Base-by-base conservation (phyloP, 208 protist genomes). In the Angomonas ambiguus region DNA sequence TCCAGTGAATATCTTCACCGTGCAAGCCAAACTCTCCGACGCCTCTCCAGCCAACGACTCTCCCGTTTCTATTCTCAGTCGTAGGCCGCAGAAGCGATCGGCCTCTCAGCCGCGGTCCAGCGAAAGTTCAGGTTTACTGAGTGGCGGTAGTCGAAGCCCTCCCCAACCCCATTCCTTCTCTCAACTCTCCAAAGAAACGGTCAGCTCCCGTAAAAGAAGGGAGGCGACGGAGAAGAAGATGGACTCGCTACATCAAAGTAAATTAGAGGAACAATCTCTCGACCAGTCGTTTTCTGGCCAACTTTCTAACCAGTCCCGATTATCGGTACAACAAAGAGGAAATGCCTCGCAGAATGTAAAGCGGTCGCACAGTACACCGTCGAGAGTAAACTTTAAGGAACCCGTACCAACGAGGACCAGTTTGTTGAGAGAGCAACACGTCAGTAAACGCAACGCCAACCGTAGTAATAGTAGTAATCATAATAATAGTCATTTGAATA, bases 181-280 rank as follows among this genome's bases (percentile, higher is more conserved):
- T 16, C 5, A 61, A 8, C 34, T 61, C 18, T 20, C 56, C 25
- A 61, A 42, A 22, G 56, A 61, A 33, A 61, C 56, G 30, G 34
- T 45, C 18, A 61, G 56, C 56, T 61, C 56, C 2, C 20, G 56
- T 6, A 27, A 38, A 33, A 27, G 56, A 4, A 31, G 31, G 30
- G 30, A 38, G 56, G 28, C 56, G 30, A 33, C 31, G 30, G 56
- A 61, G 16, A 20, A 22, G 56, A 33, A 41, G 24, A 20, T 34
- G 56, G 56, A 61, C 31, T n/a, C 22, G 18, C 24, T 34, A 18
- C 5, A 31, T 2, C 8, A 6, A 4, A 41, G n/a, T 20, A 61
- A 61, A 31, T 18, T 45, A 18, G 56, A 61, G 11, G 56, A 34
- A 22, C 30, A 34, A 4, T 24, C 31, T 27, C 24, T 25, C 31